Conservation (phyloP, 164 flowering plant genomes). For the Magnolia kwangsiensis region DNA sequence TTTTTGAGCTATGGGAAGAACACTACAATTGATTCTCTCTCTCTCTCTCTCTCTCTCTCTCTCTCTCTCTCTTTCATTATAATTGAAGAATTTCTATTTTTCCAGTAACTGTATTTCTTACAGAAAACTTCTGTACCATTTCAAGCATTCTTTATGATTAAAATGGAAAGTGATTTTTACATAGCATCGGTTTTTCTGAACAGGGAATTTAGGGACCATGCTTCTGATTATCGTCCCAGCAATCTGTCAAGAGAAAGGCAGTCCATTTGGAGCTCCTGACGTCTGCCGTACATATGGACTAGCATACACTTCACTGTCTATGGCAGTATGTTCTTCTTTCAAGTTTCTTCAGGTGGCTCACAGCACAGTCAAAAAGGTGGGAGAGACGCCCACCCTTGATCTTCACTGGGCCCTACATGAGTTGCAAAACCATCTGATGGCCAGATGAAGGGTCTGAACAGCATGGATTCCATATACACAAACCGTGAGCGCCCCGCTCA, state of each 20-base stretch:
- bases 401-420: too few relatives aligned
- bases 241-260: slow-evolving; percentile 65
- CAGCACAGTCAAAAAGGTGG: too few relatives aligned
- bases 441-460: too few relatives aligned
- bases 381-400: too few relatives aligned
- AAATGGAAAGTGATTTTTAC: background rate
- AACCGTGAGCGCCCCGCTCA: too few relatives aligned
- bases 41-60: too few relatives aligned
- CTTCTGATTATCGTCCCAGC: slow-evolving; percentile 75
- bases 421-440: too few relatives aligned
- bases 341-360: too few relatives aligned
- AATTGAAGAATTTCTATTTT: background rate
- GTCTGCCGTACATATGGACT: slow-evolving; percentile 50
- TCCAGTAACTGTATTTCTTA: background rate
- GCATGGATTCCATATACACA: too few relatives aligned
- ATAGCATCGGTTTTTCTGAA: background rate
- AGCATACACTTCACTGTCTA: slow-evolving; percentile 76
- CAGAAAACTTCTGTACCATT: background rate
- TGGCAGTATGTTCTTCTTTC: slow-evolving; percentile 55
- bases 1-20: too few relatives aligned
- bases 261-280: slow-evolving; percentile 70
- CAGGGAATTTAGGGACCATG: slow-evolving; percentile 83
- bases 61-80: too few relatives aligned
- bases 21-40: too few relatives aligned
- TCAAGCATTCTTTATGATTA: background rate